phyloP scores from a whole-genome alignment of 306 rosid genomes.

The Begonia masoniana region DNA sequence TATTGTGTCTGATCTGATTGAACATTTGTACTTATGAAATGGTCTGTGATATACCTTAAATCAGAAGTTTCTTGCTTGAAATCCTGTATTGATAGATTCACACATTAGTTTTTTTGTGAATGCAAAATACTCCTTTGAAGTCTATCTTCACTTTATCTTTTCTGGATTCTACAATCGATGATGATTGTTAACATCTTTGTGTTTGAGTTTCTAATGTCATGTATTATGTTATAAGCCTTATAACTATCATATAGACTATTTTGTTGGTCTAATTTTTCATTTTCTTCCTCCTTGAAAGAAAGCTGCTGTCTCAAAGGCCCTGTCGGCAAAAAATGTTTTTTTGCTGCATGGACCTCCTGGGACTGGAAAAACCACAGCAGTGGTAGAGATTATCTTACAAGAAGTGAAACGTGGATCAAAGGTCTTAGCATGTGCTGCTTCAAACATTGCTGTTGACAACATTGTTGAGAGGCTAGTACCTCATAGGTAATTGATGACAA shows the following conservation, averaged over 20 bases:
- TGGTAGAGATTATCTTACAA: constrained; percentile 91
- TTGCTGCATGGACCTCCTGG: constrained; percentile 99
- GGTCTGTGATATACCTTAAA: too few relatives aligned
- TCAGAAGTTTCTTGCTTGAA: too few relatives aligned
- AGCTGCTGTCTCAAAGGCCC: constrained; percentile 83
- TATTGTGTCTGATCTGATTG: too few relatives aligned
- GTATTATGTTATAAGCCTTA: too few relatives aligned
- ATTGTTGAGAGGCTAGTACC: constrained; percentile 87
- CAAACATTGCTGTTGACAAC: constrained; percentile 99
- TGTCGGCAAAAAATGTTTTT: constrained; percentile 73
- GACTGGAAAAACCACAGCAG: constrained; percentile 95
- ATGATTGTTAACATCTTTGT: too few relatives aligned
- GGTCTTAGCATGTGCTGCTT: constrained; percentile 95
- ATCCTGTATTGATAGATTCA: too few relatives aligned
- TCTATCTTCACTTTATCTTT: too few relatives aligned
- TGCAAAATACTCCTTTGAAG: too few relatives aligned
- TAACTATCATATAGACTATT: neutral
- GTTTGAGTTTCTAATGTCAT: too few relatives aligned
- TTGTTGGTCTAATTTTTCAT: constrained; percentile 10
- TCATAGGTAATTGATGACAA: constrained; percentile 35
- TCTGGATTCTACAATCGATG: too few relatives aligned
- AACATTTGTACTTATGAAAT: too few relatives aligned
- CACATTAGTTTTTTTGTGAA: too few relatives aligned
- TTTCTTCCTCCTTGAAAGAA: constrained; percentile 31
- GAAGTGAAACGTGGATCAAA: constrained; percentile 95